Evolutionary conservation across 306 rosid genomes (phyloP).

Genomic region (Macrotyloma uniflorum): DNA sequence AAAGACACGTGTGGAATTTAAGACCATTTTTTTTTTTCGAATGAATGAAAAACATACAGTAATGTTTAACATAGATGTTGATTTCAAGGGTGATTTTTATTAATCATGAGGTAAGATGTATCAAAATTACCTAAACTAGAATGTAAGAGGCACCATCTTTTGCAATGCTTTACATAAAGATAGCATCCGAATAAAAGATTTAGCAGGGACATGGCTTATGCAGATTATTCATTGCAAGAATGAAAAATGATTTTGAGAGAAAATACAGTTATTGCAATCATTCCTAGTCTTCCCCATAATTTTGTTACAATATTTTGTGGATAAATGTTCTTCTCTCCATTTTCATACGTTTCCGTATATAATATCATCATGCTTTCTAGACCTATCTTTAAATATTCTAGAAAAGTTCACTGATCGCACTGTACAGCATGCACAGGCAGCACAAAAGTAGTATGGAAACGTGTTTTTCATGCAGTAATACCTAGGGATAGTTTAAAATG

Average conservation of each 20-base stretch:
- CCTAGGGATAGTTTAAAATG: background rate
- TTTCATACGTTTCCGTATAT: background rate
- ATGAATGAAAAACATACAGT: background rate
- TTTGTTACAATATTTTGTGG: background rate
- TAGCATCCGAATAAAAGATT: background rate
- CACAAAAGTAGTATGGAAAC: slow-evolving; percentile 7
- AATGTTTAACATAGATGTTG: background rate
- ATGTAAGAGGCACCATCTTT: background rate
- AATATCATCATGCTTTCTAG: slow-evolving; percentile 3
- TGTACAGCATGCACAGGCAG: background rate
- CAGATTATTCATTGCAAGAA: background rate
- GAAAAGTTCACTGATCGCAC: background rate
- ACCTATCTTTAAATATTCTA: background rate
- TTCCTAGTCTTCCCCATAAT: background rate
- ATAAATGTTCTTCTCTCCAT: background rate
- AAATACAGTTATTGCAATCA: background rate
- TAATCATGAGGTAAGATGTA: background rate
- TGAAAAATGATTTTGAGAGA: slow-evolving; percentile 6
- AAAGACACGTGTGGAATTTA: background rate
- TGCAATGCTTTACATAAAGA: background rate
- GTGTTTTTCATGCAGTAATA: slow-evolving; percentile 4
- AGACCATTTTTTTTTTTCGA: background rate
- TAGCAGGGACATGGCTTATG: no score
- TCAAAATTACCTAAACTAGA: background rate
- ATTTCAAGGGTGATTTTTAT: slow-evolving; percentile 1